Evolutionary conservation across 768 basidiomycete species (phyloP).

Genomic region (Tulasnella sp.): DNA sequence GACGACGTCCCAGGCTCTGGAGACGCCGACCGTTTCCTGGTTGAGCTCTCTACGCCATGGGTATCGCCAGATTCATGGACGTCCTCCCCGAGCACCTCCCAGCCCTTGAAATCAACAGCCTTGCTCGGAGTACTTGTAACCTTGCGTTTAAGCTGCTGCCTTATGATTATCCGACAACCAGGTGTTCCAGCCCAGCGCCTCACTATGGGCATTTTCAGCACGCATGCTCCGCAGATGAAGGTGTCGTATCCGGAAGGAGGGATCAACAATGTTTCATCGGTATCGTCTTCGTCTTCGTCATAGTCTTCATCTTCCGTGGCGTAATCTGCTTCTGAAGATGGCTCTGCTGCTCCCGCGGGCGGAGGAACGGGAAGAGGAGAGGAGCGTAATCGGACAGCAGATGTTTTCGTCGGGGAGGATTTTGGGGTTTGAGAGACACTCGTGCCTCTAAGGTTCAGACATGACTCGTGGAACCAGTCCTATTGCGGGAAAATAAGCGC

Average conservation of each 20-base stretch:
- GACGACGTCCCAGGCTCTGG: conserved; percentile 17
- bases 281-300: conserved; percentile 48
- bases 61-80: conserved; percentile 19
- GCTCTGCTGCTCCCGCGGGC: not conserved
- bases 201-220: conserved; percentile 41
- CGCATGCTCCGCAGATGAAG: conserved; percentile 63
- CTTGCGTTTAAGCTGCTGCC: conserved; percentile 30
- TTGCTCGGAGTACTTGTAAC: conserved; percentile 25
- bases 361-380: not conserved
- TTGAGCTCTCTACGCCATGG: conserved; percentile 2
- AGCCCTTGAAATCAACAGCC: conserved; percentile 22
- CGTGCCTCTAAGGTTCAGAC: conserved; percentile 63
- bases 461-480: conserved; percentile 92
- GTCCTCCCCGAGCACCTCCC: not conserved
- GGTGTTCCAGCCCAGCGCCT: conserved; percentile 54
- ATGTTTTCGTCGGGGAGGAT: conserved; percentile 4
- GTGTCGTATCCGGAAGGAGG: conserved; percentile 60
- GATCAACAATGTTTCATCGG: conserved; percentile 45
- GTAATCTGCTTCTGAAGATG: conserved; percentile 7
- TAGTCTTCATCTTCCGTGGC: conserved; percentile 26
- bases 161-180: conserved; percentile 53
- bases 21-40: conserved; percentile 15
- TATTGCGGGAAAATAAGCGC: conserved; percentile 22
- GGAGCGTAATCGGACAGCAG: not conserved
- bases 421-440: not conserved